phyloP scores from a whole-genome alignment of 2,329 filamentous ascomycete genomes.

The Arachnomyces sp. region DNA sequence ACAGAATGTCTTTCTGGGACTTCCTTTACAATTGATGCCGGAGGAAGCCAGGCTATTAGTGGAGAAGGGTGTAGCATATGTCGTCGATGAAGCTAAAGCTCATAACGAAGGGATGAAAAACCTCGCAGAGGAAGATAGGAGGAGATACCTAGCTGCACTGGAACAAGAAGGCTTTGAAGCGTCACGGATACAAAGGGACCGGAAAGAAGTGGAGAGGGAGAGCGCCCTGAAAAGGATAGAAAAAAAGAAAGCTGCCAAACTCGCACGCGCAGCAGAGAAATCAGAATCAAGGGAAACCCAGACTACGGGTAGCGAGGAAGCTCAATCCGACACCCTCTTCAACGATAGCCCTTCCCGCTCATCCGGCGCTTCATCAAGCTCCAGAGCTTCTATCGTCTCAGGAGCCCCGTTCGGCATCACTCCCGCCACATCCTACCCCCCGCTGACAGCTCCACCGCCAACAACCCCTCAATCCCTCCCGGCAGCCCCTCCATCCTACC shows the following conservation, averaged over 20 bases:
- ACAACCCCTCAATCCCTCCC: constrained; percentile 22
- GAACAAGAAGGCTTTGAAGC: constrained; percentile 47
- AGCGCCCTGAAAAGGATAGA: constrained; percentile 43
- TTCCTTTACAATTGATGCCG: constrained; percentile 81
- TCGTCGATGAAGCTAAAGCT: constrained; percentile 68
- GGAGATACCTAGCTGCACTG: constrained; percentile 52
- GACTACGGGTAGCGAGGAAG: not conserved
- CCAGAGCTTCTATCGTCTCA: constrained; percentile 10
- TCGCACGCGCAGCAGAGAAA: constrained; percentile 17
- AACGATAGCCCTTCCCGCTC: constrained; percentile 6
- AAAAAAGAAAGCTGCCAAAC: constrained; percentile 24
- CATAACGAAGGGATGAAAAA: constrained; percentile 59
- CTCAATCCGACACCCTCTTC: constrained; percentile 6
- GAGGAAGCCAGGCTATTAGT: constrained; percentile 81
- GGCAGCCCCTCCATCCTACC: constrained; percentile 48
- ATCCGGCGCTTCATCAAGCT: constrained; percentile 5
- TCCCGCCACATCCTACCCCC: constrained; percentile 43
- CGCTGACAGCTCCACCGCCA: constrained; percentile 26
- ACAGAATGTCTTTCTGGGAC: constrained; percentile 85
- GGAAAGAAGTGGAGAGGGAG: constrained; percentile 43
- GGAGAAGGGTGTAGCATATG: constrained; percentile 64
- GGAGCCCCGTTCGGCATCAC: constrained; percentile 33
- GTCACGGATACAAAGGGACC: constrained; percentile 37
- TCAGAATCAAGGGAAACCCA: constrained; percentile 7
- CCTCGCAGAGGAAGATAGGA: constrained; percentile 50